Evolutionary conservation across 192 early-diverging fungal species (phyloP).

Genomic region (Rhizophagus clarus): DNA sequence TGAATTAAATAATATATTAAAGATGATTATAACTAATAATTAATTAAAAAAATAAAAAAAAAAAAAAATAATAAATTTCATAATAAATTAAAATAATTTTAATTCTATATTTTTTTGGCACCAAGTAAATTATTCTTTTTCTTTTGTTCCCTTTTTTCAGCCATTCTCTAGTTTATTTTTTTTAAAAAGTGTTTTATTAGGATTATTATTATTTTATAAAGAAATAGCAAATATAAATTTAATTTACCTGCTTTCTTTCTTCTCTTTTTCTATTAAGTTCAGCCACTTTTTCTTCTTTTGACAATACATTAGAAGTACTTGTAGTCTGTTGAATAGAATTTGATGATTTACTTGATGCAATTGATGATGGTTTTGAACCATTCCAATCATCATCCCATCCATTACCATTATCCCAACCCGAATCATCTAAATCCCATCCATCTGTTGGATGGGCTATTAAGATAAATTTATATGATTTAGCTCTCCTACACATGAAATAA

Average conservation of each 20-base stretch:
- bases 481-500: background rate
- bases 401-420: slow-evolving; percentile 16
- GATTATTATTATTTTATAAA: background rate
- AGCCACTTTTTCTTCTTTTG: slow-evolving; percentile 52
- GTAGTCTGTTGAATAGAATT: background rate
- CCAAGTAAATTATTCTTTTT: slow-evolving; percentile 38
- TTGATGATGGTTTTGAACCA: slow-evolving; percentile 17
- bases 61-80: no score
- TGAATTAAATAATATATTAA: no score
- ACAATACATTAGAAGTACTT: slow-evolving; percentile 15
- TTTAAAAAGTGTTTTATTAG: background rate
- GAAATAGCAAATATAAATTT: background rate
- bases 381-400: slow-evolving; percentile 34
- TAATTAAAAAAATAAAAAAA: no score
- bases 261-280: slow-evolving; percentile 56
- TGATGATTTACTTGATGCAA: background rate
- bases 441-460: slow-evolving; percentile 11
- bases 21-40: no score
- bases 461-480: background rate
- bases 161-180: slow-evolving; percentile 38
- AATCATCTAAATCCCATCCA: slow-evolving; percentile 36
- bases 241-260: slow-evolving; percentile 48
- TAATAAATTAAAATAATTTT: background rate
- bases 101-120: slow-evolving; percentile 48
- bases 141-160: slow-evolving; percentile 47